These are phyloP conservation scores for Protomyces macrosporus DNA, from an alignment of 1,139 yeast species.

Conservation along the genomic window DNA sequence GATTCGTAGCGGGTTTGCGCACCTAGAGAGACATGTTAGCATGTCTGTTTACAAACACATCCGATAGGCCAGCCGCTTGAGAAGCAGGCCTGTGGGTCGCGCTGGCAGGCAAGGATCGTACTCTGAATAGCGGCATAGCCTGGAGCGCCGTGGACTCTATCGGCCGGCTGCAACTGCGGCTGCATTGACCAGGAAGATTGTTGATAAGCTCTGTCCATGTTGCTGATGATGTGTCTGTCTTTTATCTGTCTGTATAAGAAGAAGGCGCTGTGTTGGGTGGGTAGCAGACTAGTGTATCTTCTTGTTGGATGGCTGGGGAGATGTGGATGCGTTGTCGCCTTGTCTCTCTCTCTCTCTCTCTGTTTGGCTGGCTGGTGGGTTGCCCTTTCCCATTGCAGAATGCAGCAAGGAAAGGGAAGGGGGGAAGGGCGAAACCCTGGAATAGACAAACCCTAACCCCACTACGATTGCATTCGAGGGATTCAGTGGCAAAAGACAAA, in stretches of 20 bases:
- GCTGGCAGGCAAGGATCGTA: neutral
- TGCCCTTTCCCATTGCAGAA: no score
- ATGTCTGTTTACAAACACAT: neutral
- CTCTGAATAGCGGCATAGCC: neutral
- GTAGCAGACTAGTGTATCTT: neutral
- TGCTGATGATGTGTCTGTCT: neutral
- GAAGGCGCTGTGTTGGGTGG: neutral
- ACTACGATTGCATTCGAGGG: no score
- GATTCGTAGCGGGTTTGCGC: conserved; percentile 41
- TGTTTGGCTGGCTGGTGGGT: no score
- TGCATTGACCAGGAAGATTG: neutral
- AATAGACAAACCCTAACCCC: no score
- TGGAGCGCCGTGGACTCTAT: neutral
- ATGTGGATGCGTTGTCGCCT: no score
- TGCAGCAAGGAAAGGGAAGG: no score
- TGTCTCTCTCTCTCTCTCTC: no score
- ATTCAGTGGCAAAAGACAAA: no score
- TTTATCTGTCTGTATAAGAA: neutral
- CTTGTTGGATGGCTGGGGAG: no score
- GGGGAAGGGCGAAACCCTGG: no score
- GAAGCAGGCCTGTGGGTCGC: no score
- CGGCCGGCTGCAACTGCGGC: neutral
- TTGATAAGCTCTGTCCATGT: neutral
- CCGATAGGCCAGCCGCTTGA: neutral
- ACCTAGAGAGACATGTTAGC: neutral